Percentiles rank a stretch among this genome's conserved stretches.
Conservation (phyloP, 2,329 filamentous ascomycete species). For the Paracamarosporium sp. region DNA sequence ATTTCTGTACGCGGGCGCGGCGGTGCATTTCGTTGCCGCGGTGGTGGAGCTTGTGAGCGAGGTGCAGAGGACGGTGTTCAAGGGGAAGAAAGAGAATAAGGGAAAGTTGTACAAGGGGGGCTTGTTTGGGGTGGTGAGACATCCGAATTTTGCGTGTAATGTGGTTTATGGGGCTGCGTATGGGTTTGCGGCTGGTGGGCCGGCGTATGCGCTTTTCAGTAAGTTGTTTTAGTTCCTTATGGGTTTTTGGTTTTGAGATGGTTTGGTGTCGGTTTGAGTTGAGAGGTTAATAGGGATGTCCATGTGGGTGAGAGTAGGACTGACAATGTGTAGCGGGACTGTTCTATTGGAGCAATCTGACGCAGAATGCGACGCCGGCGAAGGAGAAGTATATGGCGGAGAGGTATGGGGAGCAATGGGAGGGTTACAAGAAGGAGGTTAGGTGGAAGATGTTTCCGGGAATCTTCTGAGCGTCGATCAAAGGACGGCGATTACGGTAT, state of each 20-base stretch:
- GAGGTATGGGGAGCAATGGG: slow-evolving; percentile 5
- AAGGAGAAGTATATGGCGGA: slow-evolving; percentile 2
- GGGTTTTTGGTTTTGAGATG: too few relatives aligned
- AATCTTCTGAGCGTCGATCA: neutral
- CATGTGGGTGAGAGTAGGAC: neutral
- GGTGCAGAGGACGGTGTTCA: neutral
- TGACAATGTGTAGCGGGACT: neutral
- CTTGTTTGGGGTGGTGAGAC: neutral
- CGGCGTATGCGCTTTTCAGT: neutral
- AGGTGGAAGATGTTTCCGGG: slow-evolving; percentile 9
- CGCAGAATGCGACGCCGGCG: slow-evolving; percentile 5
- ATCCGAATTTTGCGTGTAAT: slow-evolving; percentile 9
- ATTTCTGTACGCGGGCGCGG: neutral
- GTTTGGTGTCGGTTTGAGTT: too few relatives aligned
- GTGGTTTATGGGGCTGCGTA: slow-evolving; percentile 7
- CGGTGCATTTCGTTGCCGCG: neutral
- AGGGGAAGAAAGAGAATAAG: neutral
- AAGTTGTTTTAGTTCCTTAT: neutral
- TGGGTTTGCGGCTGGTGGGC: slow-evolving; percentile 8
- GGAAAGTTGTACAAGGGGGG: slow-evolving; percentile 4
- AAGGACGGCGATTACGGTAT: too few relatives aligned
- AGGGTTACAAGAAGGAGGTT: slow-evolving; percentile 6
- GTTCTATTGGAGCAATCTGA: slow-evolving; percentile 9
- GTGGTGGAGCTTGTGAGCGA: neutral
- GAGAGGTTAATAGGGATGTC: too few relatives aligned